Evolutionary conservation across 352 stramenopile genomes (phyloP).

Genomic region (Globisporangium apiculatum): DNA sequence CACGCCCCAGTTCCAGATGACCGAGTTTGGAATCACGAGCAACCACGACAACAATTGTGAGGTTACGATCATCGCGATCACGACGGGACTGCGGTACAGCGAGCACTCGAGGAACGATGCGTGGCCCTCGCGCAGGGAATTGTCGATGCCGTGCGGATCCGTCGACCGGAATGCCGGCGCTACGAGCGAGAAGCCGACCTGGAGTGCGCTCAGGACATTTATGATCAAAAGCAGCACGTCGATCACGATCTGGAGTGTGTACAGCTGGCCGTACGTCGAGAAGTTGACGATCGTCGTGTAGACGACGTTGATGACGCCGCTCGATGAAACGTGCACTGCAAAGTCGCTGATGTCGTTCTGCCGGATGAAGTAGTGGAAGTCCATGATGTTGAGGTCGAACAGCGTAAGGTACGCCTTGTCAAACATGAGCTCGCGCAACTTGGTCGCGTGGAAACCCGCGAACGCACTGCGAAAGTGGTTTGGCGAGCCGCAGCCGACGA

Average conservation of each 20-base stretch:
- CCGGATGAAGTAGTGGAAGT: constrained; percentile 23
- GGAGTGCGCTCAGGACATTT: constrained; percentile 13
- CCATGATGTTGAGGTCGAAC: constrained; percentile 16
- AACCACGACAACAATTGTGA: constrained; percentile 21
- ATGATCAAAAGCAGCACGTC: constrained; percentile 27
- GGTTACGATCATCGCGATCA: constrained; percentile 2
- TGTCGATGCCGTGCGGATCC: constrained; percentile 4
- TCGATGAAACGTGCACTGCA: too few relatives aligned
- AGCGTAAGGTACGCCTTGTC: constrained; percentile 23
- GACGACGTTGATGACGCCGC: background rate
- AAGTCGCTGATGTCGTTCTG: constrained; percentile 14
- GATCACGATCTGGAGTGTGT: constrained; percentile 25
- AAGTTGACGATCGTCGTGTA: constrained; percentile 29
- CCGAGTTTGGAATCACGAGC: constrained; percentile 25
- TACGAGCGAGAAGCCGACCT: background rate
- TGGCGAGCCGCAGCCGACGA: constrained; percentile 27
- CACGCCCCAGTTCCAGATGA: constrained; percentile 16
- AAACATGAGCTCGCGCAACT: constrained; percentile 8
- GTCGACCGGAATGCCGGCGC: constrained; percentile 22
- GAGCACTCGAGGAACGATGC: background rate
- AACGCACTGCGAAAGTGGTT: constrained; percentile 25
- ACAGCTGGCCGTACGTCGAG: constrained; percentile 32
- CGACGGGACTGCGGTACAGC: constrained; percentile 13
- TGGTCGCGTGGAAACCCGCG: constrained; percentile 11
- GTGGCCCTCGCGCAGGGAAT: too few relatives aligned